Percentiles rank a stretch among this genome's conserved stretches.
Evolutionary conservation across 768 basidiomycete species (phyloP).

Genomic region (Termitomyces sp.): DNA sequence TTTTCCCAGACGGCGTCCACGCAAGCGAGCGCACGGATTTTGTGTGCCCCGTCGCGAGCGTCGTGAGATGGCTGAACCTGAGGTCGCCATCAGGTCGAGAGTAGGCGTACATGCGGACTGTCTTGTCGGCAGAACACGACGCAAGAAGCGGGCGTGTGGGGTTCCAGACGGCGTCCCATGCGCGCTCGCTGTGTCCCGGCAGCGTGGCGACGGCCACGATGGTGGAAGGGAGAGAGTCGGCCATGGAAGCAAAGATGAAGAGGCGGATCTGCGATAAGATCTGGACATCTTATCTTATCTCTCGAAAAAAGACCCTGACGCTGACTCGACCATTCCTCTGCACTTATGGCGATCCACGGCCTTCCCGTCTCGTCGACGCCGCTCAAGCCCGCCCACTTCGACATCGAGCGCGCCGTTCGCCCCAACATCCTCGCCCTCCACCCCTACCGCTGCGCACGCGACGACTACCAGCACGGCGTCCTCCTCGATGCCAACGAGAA

Average conservation of each 20-base stretch:
- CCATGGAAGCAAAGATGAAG: slow-evolving; percentile 3
- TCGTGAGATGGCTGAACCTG: slow-evolving; percentile 50
- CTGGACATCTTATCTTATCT: neutral
- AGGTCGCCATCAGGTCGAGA: slow-evolving; percentile 13
- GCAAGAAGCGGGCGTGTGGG: slow-evolving; percentile 76
- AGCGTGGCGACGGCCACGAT: slow-evolving; percentile 29
- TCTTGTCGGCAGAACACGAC: slow-evolving; percentile 93
- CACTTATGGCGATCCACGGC: slow-evolving; percentile 59
- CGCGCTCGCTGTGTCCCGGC: slow-evolving; percentile 75
- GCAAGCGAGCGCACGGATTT: slow-evolving; percentile 84
- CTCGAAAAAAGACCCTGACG: neutral
- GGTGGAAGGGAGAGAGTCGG: slow-evolving; percentile 16
- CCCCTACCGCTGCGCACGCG: slow-evolving; percentile 94
- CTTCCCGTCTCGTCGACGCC: slow-evolving; percentile 39
- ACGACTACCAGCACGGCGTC: slow-evolving; percentile 90
- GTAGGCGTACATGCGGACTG: slow-evolving; percentile 83
- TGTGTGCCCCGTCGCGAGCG: slow-evolving; percentile 79
- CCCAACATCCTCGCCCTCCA: slow-evolving; percentile 89
- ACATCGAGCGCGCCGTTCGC: slow-evolving; percentile 80
- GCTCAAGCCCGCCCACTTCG: slow-evolving; percentile 72
- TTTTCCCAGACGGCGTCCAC: slow-evolving; percentile 85
- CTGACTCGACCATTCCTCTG: neutral
- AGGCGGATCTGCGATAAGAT: no score
- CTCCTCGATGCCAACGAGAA: slow-evolving; percentile 99
- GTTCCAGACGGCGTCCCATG: slow-evolving; percentile 90